A percentile compares a stretch with the other conserved stretches of the same genome.
These are phyloP conservation scores for Fremontodendron californicum DNA, from an alignment of 345 rosid genomes.

Conservation along the genomic window DNA sequence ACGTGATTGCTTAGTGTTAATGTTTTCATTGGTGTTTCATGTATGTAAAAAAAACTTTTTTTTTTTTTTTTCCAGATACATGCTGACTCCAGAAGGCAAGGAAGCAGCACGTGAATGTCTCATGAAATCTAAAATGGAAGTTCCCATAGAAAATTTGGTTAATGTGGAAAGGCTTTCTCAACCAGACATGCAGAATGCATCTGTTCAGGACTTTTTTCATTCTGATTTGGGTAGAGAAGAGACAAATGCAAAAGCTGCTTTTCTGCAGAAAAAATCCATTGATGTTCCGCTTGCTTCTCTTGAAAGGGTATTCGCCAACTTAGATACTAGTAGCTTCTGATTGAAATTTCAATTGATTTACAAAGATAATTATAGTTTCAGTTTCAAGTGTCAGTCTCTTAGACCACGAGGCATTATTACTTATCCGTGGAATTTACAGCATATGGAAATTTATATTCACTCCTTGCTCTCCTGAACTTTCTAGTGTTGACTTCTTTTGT, in stretches of 20 bases:
- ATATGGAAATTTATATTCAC: not conserved
- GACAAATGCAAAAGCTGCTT: conserved; percentile 17
- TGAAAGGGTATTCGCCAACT: conserved; percentile 42
- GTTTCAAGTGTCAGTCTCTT: not conserved
- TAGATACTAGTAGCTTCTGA: not conserved
- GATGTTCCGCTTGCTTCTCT: conserved; percentile 47
- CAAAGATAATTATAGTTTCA: not conserved
- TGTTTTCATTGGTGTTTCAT: not conserved
- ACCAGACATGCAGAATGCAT: conserved; percentile 19
- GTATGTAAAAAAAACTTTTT: not conserved
- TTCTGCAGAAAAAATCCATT: conserved; percentile 31
- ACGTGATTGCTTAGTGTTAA: not conserved
- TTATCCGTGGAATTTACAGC: not conserved
- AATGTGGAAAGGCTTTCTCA: conserved; percentile 32
- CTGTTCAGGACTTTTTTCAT: conserved; percentile 24
- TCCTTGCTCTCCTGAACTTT: not conserved
- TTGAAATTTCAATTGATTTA: conserved; percentile 3
- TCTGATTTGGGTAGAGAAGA: conserved; percentile 30
- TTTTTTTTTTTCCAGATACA: conserved; percentile 49
- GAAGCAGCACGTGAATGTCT: conserved; percentile 73
- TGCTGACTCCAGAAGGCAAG: conserved; percentile 77
- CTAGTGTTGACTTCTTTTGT: not conserved
- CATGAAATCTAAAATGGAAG: conserved; percentile 55
- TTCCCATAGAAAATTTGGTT: conserved; percentile 34
- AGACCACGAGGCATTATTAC: not conserved